Conservation (phyloP, 2,329 filamentous ascomycete species). For the Dothideomycetidae sp. region DNA sequence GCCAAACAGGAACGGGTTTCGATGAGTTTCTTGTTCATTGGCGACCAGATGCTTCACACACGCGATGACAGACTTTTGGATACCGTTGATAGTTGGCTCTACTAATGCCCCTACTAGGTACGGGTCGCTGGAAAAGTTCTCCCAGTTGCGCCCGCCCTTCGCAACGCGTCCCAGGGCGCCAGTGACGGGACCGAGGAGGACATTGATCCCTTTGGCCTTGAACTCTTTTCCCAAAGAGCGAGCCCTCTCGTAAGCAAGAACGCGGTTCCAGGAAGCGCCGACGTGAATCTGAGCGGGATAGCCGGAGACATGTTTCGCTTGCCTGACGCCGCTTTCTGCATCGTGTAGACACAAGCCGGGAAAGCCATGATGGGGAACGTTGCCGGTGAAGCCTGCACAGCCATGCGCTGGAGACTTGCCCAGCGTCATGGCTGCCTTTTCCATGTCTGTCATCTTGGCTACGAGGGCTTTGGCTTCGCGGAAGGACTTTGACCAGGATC, state of each 20-base stretch:
- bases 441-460: constrained; percentile 22
- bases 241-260: constrained; percentile 32
- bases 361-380: constrained; percentile 24
- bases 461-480: constrained; percentile 20
- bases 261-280: constrained; percentile 34
- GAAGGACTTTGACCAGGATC: constrained; percentile 22
- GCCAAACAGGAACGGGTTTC: constrained; percentile 27
- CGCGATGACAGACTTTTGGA: constrained; percentile 44
- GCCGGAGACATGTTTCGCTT: constrained; percentile 29
- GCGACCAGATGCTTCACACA: constrained; percentile 44
- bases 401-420: constrained; percentile 20
- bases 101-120: constrained; percentile 43
- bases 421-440: constrained; percentile 26
- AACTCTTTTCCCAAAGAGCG: constrained; percentile 44
- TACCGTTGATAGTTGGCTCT: constrained; percentile 38
- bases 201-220: constrained; percentile 42
- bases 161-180: constrained; percentile 58
- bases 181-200: constrained; percentile 54
- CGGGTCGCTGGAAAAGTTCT: constrained; percentile 58
- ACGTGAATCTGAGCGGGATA: constrained; percentile 30
- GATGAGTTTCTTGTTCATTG: constrained; percentile 36
- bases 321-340: constrained; percentile 29
- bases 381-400: constrained; percentile 25
- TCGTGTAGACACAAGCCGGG: constrained; percentile 30
- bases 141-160: constrained; percentile 54